Conservation (phyloP, 495 filamentous ascomycete genomes). For the Trichocladium uniseriatum region DNA sequence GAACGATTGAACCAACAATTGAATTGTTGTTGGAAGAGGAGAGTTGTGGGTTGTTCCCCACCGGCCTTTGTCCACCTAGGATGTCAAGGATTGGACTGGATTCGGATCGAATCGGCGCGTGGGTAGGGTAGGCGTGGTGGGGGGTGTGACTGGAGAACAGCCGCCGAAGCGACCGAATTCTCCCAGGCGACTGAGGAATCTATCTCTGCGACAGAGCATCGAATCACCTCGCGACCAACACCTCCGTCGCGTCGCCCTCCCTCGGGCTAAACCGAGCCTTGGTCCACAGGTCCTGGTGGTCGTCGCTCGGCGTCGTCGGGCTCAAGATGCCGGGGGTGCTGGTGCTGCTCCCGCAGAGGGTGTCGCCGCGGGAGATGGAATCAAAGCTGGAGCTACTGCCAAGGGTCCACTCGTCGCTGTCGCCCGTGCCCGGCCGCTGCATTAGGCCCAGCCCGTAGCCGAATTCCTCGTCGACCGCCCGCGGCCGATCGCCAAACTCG, state of each 20-base stretch:
- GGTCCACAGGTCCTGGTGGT: conserved; percentile 26
- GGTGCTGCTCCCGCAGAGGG: conserved; percentile 27
- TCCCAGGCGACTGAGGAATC: no score
- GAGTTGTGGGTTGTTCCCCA: no score
- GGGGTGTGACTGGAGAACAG: no score
- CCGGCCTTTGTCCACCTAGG: no score
- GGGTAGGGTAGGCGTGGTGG: no score
- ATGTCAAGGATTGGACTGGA: no score
- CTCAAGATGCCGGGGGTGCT: conserved; percentile 34
- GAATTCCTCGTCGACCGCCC: conserved; percentile 32
- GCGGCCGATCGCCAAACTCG: conserved; percentile 53
- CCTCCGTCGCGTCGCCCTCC: conserved; percentile 1
- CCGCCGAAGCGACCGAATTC: not conserved
- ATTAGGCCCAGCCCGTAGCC: conserved; percentile 28
- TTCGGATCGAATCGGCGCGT: no score
- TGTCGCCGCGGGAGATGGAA: conserved; percentile 30
- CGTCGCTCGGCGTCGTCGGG: conserved; percentile 29
- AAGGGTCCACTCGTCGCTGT: conserved; percentile 41
- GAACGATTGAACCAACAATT: no score
- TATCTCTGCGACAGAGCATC: no score
- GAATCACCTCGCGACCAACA: conserved; percentile 2
- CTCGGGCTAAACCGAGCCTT: conserved; percentile 12
- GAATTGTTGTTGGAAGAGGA: no score
- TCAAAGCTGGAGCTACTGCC: conserved; percentile 32
- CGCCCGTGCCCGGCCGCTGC: conserved; percentile 14